Percentiles rank a stretch among this genome's conserved stretches.
Evolutionary conservation across 2,329 filamentous ascomycete genomes (phyloP).

Genomic region (Neoscytalidium dimidiatum): DNA sequence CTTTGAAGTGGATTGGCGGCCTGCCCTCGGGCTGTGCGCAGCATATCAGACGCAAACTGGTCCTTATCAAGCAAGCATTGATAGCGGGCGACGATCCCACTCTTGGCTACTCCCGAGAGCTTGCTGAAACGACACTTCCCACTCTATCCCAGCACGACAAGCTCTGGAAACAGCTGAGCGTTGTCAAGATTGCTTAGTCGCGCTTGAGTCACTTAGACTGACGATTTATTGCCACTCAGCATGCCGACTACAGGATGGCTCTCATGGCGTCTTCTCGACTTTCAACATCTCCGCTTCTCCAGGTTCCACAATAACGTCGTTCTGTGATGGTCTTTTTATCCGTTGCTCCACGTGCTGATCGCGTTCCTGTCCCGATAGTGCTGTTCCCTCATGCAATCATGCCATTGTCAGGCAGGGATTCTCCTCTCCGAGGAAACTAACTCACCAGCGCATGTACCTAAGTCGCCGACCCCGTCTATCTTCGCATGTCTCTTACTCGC

Average conservation of each 20-base stretch:
- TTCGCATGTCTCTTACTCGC: background rate
- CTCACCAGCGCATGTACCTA: background rate
- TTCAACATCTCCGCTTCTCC: background rate
- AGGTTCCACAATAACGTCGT: background rate
- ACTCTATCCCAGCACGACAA: background rate
- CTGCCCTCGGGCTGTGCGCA: constrained; percentile 1
- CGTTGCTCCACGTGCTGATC: background rate
- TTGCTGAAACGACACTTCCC: constrained; percentile 1
- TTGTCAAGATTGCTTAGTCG: background rate
- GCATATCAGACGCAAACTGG: constrained; percentile 2
- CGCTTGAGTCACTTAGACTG: background rate
- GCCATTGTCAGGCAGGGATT: background rate
- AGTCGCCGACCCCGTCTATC: background rate
- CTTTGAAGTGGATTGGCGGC: background rate
- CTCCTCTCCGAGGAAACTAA: background rate
- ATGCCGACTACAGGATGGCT: background rate
- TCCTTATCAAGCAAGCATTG: constrained; percentile 10
- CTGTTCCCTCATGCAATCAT: background rate
- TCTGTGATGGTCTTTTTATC: background rate
- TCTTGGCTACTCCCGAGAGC: background rate
- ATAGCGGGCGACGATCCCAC: constrained; percentile 5
- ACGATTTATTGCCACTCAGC: background rate
- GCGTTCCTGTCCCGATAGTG: constrained; percentile 2
- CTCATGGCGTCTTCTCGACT: background rate
- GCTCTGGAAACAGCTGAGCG: background rate